phyloP scores from a whole-genome alignment of 169 alveolate genomes.

The Plasmodium coatneyi region DNA sequence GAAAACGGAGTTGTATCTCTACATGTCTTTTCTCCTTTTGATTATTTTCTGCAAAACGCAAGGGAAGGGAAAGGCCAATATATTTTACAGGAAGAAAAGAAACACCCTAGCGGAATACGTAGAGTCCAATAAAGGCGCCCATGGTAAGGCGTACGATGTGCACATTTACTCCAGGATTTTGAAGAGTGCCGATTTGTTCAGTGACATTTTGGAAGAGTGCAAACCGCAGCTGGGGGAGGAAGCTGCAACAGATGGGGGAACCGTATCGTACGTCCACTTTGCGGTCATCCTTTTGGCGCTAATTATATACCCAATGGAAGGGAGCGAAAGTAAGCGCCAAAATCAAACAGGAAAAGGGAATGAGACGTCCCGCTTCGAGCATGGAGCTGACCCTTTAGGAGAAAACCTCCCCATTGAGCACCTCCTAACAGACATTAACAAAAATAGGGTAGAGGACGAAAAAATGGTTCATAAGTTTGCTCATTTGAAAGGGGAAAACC shows the following conservation, averaged over 20 bases:
- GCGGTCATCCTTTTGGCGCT: slow-evolving; percentile 28
- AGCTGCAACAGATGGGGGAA: background rate
- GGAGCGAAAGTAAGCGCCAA: background rate
- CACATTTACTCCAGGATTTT: slow-evolving; percentile 38
- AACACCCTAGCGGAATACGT: slow-evolving; percentile 14
- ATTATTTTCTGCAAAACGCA: slow-evolving; percentile 31
- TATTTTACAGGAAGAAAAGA: slow-evolving; percentile 46
- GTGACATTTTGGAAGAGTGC: slow-evolving; percentile 16
- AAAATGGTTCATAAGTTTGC: slow-evolving; percentile 2
- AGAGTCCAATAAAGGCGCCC: slow-evolving; percentile 2
- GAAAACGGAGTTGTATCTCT: slow-evolving; percentile 61
- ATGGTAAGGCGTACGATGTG: slow-evolving; percentile 31
- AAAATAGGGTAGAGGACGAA: slow-evolving; percentile 13
- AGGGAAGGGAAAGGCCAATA: slow-evolving; percentile 4
- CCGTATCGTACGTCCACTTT: slow-evolving; percentile 38
- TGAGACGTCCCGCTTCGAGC: background rate
- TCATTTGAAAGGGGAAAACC: slow-evolving; percentile 12
- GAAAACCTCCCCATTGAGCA: background rate
- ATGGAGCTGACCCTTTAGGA: background rate
- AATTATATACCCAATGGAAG: slow-evolving; percentile 40
- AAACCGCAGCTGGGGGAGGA: background rate
- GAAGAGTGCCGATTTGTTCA: slow-evolving; percentile 53
- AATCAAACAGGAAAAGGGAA: background rate
- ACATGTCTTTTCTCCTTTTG: slow-evolving; percentile 64
- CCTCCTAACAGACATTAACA: slow-evolving; percentile 14